Evolutionary conservation across 1,284 basidiomycete species (phyloP).

Genomic region (Melampsora americana): DNA sequence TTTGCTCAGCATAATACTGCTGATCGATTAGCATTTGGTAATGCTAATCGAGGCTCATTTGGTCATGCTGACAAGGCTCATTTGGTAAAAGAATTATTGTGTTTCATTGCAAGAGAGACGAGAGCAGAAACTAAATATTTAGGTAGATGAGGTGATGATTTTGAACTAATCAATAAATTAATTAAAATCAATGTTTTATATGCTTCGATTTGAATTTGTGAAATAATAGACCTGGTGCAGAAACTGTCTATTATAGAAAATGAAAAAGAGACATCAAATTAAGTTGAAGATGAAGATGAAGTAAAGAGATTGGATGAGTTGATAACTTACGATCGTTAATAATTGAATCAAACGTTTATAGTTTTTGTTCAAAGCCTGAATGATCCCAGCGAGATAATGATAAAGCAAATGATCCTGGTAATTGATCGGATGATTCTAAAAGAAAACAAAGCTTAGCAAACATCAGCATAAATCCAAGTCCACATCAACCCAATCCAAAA

Average conservation of each 20-base stretch:
- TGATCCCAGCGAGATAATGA: constrained; percentile 35
- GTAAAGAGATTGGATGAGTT: background rate
- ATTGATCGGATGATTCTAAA: constrained; percentile 27
- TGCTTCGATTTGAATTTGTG: constrained; percentile 36
- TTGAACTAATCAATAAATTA: constrained; percentile 16
- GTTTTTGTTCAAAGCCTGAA: constrained; percentile 38
- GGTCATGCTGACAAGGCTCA: no score
- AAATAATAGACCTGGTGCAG: constrained; percentile 36
- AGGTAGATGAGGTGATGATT: constrained; percentile 17
- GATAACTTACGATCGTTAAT: constrained; percentile 20
- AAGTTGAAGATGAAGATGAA: background rate
- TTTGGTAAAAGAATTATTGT: no score
- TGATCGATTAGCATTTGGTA: no score
- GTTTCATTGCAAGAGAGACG: no score
- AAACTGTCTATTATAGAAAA: constrained; percentile 23
- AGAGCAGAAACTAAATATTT: constrained; percentile 26
- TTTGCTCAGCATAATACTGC: no score
- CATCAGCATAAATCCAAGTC: no score
- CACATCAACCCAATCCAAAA: no score
- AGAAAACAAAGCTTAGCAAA: background rate
- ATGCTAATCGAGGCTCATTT: no score
- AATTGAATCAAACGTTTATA: constrained; percentile 34
- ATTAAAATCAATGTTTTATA: constrained; percentile 39
- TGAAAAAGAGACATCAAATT: background rate
- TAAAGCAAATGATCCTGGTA: constrained; percentile 43